Percentiles rank a stretch among this genome's conserved stretches.
phyloP scores from a whole-genome alignment of 345 rosid species.

The Passiflora organensis region DNA sequence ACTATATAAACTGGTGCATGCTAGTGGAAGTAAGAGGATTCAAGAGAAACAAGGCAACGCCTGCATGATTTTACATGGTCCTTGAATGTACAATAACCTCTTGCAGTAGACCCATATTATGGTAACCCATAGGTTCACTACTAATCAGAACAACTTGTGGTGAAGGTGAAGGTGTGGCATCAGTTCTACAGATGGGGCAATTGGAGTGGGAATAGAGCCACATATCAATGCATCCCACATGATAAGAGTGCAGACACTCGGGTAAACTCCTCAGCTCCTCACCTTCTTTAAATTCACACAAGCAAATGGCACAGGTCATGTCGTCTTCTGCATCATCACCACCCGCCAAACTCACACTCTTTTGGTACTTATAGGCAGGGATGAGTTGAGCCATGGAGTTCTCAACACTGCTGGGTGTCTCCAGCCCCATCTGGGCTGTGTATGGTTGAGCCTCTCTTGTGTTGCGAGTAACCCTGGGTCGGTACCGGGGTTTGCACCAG shows the following conservation, averaged over 20 bases:
- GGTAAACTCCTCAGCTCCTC: slow-evolving; percentile 27
- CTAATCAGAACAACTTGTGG: neutral
- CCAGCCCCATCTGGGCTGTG: neutral
- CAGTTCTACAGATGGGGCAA: slow-evolving; percentile 43
- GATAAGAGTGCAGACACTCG: slow-evolving; percentile 32
- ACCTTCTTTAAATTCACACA: slow-evolving; percentile 29
- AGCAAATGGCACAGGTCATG: slow-evolving; percentile 29
- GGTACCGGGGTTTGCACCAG: slow-evolving; percentile 20
- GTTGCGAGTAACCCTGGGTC: neutral
- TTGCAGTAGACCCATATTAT: too few relatives aligned
- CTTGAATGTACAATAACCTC: too few relatives aligned
- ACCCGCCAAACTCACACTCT: slow-evolving; percentile 15
- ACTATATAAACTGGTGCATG: too few relatives aligned
- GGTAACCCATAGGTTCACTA: too few relatives aligned
- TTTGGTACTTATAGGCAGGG: slow-evolving; percentile 33
- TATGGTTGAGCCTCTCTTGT: neutral
- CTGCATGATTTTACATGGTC: too few relatives aligned
- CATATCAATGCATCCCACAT: slow-evolving; percentile 32
- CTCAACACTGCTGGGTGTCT: slow-evolving; percentile 18
- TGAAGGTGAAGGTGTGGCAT: slow-evolving; percentile 28
- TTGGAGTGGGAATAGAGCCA: slow-evolving; percentile 32
- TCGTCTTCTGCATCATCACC: slow-evolving; percentile 18
- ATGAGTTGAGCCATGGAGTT: slow-evolving; percentile 29
- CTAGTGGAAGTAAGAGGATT: too few relatives aligned
- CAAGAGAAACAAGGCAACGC: too few relatives aligned